These are phyloP conservation scores for Sordariomycetes sp. DNA, from an alignment of 2,329 filamentous ascomycete species.

Conservation along the genomic window DNA sequence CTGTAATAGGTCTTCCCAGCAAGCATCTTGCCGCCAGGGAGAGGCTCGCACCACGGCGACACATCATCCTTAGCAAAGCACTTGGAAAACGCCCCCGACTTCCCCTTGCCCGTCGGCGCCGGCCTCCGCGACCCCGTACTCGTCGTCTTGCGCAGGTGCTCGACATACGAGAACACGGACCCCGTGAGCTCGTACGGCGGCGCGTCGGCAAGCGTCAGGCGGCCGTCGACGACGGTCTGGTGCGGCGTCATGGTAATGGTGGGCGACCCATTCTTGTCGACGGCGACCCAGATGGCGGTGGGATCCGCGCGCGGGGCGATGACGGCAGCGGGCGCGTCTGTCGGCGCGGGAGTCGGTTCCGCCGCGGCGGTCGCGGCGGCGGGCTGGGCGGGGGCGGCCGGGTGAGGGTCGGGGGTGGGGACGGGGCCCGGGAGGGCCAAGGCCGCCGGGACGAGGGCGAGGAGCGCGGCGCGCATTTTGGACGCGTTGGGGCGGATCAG, in stretches of 20 bases:
- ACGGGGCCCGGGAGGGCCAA: constrained; percentile 1
- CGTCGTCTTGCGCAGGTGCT: constrained; percentile 21
- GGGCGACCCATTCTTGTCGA: constrained; percentile 31
- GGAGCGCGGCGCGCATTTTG: constrained; percentile 4
- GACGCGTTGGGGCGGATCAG: not conserved
- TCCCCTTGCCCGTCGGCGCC: constrained; percentile 20
- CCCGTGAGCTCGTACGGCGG: constrained; percentile 34
- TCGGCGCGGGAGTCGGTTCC: constrained; percentile 6
- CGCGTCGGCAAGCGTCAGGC: constrained; percentile 20
- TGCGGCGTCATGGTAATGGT: constrained; percentile 33
- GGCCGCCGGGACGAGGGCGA: constrained; percentile 3
- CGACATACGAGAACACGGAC: constrained; percentile 22
- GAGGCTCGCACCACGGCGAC: constrained; percentile 39
- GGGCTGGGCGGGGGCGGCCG: not conserved
- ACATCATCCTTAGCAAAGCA: constrained; percentile 32
- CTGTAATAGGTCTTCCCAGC: constrained; percentile 36
- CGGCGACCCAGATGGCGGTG: constrained; percentile 35
- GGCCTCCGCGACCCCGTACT: constrained; percentile 29
- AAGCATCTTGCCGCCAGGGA: constrained; percentile 26
- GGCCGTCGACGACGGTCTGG: constrained; percentile 29
- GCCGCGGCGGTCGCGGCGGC: not conserved
- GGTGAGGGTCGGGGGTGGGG: not conserved
- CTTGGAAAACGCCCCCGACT: constrained; percentile 31
- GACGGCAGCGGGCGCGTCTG: constrained; percentile 6
- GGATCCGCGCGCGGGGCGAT: constrained; percentile 13